Base-by-base conservation (phyloP, 1,284 basidiomycete genomes). In the Schizophyllum commune region DNA sequence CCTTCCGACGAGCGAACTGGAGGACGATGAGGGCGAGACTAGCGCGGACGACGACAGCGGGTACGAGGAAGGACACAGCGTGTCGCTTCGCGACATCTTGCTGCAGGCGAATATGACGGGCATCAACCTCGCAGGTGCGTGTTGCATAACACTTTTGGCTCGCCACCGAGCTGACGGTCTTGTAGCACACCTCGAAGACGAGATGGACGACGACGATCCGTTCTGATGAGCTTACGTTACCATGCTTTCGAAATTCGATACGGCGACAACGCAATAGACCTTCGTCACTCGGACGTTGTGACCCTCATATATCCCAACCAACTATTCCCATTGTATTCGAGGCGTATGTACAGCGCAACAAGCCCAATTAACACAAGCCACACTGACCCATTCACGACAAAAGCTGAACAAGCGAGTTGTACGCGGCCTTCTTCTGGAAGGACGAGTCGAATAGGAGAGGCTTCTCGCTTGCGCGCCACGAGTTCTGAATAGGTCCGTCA, bases 391-490 rank as follows among this genome's bases (percentile, higher is more conserved):
- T 2, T 17, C 9, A 47, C 39, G 17, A 47, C 39, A 47, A 9
- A 17, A 47, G 39, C 13, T 17, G 9, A 17, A 47, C 39, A 8
- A 47, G 39, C 3, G 39, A 53, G 1, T 55, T 56, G 55, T 60
- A 60, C 20, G 59, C 59, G 9, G 32, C 34, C 55, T 60, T 60
- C 21, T 47, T 32, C 4, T 52, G 53, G 17, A 60, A 60, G 34
- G 55, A 56, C 7, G 54, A 27, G 47, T 60, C 59, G 55, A 55
- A 60, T 13, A 60, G 47, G 9, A 47, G 39, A 3, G 39, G 39
- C 13, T 11, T 47, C 39, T 47, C 39, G 39, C 39, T 47, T 9
- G 39, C 39, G 17, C 39, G 39, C 39, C 39, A 47, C 3, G 39
- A 47, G 39, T 47, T 47, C 39, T 47, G 27, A 27, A 27, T 2